Evolutionary conservation across 148 eudicot species (phyloP).

Genomic region (Amaranthus hypochondriacus): DNA sequence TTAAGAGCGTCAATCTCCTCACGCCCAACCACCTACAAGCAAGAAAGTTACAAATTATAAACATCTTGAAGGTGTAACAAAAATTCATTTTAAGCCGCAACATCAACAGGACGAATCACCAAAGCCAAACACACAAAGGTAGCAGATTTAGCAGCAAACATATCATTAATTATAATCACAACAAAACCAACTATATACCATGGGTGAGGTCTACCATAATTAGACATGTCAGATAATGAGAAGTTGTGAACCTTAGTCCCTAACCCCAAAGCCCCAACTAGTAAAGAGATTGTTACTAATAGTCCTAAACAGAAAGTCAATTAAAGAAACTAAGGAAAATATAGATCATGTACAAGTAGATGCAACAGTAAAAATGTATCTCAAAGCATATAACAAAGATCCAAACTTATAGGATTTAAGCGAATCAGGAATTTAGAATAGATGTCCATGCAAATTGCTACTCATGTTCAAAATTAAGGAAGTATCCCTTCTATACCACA

Average conservation of each 20-base stretch:
- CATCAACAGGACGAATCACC: neutral
- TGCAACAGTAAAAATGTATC: neutral
- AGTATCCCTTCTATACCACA: too few species aligned
- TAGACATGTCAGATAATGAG: neutral
- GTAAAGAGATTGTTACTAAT: neutral
- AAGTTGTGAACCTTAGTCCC: too few species aligned
- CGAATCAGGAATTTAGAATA: too few species aligned
- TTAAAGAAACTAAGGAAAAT: too few species aligned
- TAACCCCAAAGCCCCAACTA: neutral
- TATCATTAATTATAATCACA: neutral
- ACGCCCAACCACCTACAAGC: constrained; percentile 47
- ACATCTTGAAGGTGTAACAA: neutral
- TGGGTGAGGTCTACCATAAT: too few species aligned
- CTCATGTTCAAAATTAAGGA: too few species aligned
- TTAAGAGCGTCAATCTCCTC: constrained; percentile 73
- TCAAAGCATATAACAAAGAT: neutral
- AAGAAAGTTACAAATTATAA: neutral
- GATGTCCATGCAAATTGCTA: too few species aligned
- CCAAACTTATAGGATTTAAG: too few species aligned
- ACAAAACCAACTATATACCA: neutral
- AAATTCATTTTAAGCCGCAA: neutral
- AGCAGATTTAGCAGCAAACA: constrained; percentile 1
- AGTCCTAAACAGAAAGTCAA: neutral
- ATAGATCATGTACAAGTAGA: neutral
- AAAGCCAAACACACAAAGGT: neutral